Conservation (phyloP, 306 rosid species). For the Trichosanthes cucumerina region DNA sequence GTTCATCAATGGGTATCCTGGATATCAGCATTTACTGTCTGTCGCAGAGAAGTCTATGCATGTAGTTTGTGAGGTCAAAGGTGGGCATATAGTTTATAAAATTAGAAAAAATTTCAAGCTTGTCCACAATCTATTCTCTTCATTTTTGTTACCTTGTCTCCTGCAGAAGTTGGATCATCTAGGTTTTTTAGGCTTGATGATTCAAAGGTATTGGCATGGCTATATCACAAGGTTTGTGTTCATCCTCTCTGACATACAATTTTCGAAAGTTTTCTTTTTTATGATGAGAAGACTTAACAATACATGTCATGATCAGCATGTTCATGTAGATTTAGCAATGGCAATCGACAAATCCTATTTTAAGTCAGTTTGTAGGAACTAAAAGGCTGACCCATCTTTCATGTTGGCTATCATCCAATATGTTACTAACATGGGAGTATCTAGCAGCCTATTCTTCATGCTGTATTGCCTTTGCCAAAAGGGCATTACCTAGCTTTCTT, state of each 20-base stretch:
- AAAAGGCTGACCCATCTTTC: not conserved
- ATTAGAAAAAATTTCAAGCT: not conserved
- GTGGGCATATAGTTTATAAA: conserved; percentile 16
- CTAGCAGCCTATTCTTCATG: not conserved
- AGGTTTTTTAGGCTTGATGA: conserved; percentile 89
- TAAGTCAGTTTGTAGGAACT: not conserved
- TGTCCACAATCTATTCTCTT: conserved; percentile 1
- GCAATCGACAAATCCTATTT: not conserved
- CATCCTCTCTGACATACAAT: conserved; percentile 1
- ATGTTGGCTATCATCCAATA: not conserved
- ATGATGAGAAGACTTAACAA: not conserved
- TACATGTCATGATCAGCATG: not conserved
- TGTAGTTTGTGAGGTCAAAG: conserved; percentile 77
- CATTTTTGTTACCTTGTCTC: conserved; percentile 7
- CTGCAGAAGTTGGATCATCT: conserved; percentile 69
- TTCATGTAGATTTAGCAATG: not conserved
- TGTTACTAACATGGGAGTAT: not conserved
- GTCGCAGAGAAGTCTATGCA: conserved; percentile 65
- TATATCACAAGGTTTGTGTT: conserved; percentile 58
- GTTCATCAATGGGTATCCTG: conserved; percentile 72
- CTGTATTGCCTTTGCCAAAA: not conserved
- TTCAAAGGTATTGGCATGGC: conserved; percentile 73
- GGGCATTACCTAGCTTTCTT: not conserved
- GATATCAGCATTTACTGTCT: conserved; percentile 55
- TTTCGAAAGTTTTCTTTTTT: not conserved